Conservation (phyloP, 2,329 filamentous ascomycete genomes). For the Arthrobotrys musiformis region DNA sequence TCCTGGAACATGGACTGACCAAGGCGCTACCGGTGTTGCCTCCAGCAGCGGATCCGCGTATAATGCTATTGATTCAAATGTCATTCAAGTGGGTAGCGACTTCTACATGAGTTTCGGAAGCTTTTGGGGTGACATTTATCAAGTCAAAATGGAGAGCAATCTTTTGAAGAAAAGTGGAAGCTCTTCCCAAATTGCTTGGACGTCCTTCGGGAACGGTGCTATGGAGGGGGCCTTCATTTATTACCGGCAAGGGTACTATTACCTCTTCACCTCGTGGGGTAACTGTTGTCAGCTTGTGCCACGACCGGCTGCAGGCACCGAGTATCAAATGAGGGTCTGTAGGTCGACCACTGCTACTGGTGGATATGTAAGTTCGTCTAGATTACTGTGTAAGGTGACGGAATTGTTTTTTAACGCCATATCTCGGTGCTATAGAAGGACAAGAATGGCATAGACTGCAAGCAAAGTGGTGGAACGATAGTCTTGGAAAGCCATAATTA, state of each 20-base stretch:
- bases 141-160: constrained; percentile 66
- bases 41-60: constrained; percentile 65
- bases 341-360: constrained; percentile 68
- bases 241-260: constrained; percentile 70
- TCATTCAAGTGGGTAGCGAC: constrained; percentile 64
- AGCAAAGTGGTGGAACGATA: constrained; percentile 70
- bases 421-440: constrained; percentile 63
- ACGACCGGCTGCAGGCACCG: constrained; percentile 68
- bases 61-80: constrained; percentile 72
- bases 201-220: constrained; percentile 67
- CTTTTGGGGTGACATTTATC: constrained; percentile 75
- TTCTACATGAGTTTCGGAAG: constrained; percentile 73
- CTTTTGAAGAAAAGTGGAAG: constrained; percentile 60
- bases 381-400: constrained; percentile 60
- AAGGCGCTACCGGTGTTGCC: constrained; percentile 68
- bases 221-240: constrained; percentile 71
- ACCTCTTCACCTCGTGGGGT: constrained; percentile 73
- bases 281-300: constrained; percentile 72
- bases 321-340: constrained; percentile 75
- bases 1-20: constrained; percentile 71
- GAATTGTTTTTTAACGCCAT: neutral
- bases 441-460: constrained; percentile 67
- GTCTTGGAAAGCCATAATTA: constrained; percentile 71
- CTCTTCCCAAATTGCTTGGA: constrained; percentile 68
- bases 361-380: constrained; percentile 66